These are phyloP conservation scores for Parathielavia appendiculata DNA, from an alignment of 495 filamentous ascomycete species.

Conservation along the genomic window DNA sequence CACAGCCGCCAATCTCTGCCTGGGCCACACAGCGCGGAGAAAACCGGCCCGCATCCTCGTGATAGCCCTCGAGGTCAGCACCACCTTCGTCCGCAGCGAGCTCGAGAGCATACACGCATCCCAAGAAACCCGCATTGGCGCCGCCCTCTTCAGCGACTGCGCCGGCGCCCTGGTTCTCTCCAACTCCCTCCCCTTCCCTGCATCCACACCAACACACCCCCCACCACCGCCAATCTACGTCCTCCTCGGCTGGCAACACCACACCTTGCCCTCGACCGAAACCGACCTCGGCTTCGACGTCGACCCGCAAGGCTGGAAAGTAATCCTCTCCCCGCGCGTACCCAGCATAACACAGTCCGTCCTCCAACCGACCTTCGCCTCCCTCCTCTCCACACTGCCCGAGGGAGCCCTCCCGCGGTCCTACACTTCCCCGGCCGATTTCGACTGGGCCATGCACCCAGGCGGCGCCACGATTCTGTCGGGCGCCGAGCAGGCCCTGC, in stretches of 20 bases:
- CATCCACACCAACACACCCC: slow-evolving; percentile 50
- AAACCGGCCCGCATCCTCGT: slow-evolving; percentile 53
- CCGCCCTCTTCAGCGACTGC: slow-evolving; percentile 59
- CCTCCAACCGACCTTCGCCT: slow-evolving; percentile 46
- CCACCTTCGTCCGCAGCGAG: slow-evolving; percentile 53
- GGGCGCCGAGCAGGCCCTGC: slow-evolving; percentile 51
- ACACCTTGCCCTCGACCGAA: slow-evolving; percentile 51
- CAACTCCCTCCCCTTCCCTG: slow-evolving; percentile 50
- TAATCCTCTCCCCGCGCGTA: slow-evolving; percentile 53
- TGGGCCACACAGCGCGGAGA: slow-evolving; percentile 49
- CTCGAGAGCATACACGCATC: slow-evolving; percentile 49
- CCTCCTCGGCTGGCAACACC: slow-evolving; percentile 56
- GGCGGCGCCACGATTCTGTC: slow-evolving; percentile 60
- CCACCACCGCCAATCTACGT: slow-evolving; percentile 46
- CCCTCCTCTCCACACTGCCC: slow-evolving; percentile 39
- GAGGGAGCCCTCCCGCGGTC: slow-evolving; percentile 30
- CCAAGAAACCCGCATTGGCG: slow-evolving; percentile 53
- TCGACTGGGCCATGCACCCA: slow-evolving; percentile 67
- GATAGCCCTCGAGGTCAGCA: slow-evolving; percentile 57
- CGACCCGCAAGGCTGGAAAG: slow-evolving; percentile 57
- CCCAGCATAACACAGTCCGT: slow-evolving; percentile 46
- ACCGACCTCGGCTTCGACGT: slow-evolving; percentile 56
- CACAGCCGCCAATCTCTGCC: slow-evolving; percentile 56
- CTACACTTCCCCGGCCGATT: slow-evolving; percentile 45
- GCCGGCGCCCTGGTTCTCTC: slow-evolving; percentile 55